A percentile compares a stretch with the other conserved stretches of the same genome.
phyloP scores from a whole-genome alignment of 768 basidiomycete species.

The Calocybe indica region DNA sequence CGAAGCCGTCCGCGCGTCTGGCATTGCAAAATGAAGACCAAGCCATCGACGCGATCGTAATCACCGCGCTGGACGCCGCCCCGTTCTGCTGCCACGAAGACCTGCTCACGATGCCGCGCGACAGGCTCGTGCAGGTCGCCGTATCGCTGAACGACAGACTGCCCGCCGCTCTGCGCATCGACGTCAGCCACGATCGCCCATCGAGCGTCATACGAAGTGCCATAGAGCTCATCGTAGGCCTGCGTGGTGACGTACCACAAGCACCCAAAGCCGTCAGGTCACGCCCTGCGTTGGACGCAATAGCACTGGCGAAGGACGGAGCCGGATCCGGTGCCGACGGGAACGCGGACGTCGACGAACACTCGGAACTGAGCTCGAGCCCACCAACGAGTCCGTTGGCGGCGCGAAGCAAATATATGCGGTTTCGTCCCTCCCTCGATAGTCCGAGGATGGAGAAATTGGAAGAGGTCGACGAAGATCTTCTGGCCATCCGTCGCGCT shows the following conservation, averaged over 20 bases:
- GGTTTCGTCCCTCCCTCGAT: conserved; percentile 10
- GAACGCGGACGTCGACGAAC: conserved; percentile 6
- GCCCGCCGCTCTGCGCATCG: conserved; percentile 46
- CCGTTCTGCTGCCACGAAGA: conserved; percentile 78
- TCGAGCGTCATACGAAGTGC: conserved; percentile 42
- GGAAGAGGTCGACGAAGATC: conserved; percentile 23
- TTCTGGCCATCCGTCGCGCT: conserved; percentile 1
- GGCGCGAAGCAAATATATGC: conserved; percentile 16
- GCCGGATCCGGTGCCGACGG: no score
- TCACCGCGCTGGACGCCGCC: conserved; percentile 50
- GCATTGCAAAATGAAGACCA: conserved; percentile 56
- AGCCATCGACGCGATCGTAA: conserved; percentile 50
- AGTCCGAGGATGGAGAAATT: conserved; percentile 22
- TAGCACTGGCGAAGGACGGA: no score
- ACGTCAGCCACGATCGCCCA: conserved; percentile 28
- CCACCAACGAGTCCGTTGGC: conserved; percentile 33
- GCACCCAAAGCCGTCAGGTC: conserved; percentile 28
- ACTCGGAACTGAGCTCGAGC: conserved; percentile 13
- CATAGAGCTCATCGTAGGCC: conserved; percentile 59
- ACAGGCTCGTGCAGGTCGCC: conserved; percentile 48
- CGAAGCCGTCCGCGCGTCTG: conserved; percentile 27
- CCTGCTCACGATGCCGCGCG: conserved; percentile 55
- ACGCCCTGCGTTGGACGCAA: conserved; percentile 4
- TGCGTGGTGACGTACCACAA: conserved; percentile 32
- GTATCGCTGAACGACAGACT: conserved; percentile 48